Evolutionary conservation across 352 stramenopile species (phyloP), one percentile per base, ranked within the genome.

Genomic region (Globisporangium radiosum): DNA sequence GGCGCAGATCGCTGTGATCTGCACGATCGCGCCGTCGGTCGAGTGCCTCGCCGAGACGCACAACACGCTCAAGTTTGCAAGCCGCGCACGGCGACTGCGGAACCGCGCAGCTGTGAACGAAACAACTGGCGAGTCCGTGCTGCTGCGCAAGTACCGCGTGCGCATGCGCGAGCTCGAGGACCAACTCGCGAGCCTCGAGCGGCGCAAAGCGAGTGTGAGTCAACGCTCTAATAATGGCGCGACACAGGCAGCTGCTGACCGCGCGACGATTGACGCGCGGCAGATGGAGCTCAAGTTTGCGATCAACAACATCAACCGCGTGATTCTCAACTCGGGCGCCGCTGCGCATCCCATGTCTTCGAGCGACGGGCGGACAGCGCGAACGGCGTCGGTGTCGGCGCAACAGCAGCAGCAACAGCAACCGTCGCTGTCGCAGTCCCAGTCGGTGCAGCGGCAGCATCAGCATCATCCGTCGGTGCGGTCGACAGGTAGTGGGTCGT

Each of bases 41-140:
- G 76, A 95, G 13, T 98, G 97, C 62, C 71, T 98, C 36, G 81
- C 96, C 37, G 95, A 98, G 70, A 98, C 94, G 36, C 80, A 96
- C 63, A 97, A 89, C 55, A 99, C 96, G 58, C 82, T 99, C 53
- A 96, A 98, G 79, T 99, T 99, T 78, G 96, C 95, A 1, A 90
- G 78, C 33, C 78, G 95, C 25, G 95, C 95, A 5, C 96, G 97
- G 56, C 73, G 96, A 33, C 87, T 99, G 19, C 96, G 94, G 61
- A 98, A 94, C 43, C 85, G 85, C 42, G 88, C 94, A 5, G 66
- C 88, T 43, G 77, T 97, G 13, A 98, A 98, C 66, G 90, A 98
- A 68, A 70, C 71, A 17, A 62, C 74, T 43, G 86, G 79, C 33
- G 80, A 94, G 53, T 87, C 73, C 4, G 77, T 78, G 10, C 57